Base-by-base conservation (phyloP, 495 filamentous ascomycete genomes). In the Coniosporium apollinis region DNA sequence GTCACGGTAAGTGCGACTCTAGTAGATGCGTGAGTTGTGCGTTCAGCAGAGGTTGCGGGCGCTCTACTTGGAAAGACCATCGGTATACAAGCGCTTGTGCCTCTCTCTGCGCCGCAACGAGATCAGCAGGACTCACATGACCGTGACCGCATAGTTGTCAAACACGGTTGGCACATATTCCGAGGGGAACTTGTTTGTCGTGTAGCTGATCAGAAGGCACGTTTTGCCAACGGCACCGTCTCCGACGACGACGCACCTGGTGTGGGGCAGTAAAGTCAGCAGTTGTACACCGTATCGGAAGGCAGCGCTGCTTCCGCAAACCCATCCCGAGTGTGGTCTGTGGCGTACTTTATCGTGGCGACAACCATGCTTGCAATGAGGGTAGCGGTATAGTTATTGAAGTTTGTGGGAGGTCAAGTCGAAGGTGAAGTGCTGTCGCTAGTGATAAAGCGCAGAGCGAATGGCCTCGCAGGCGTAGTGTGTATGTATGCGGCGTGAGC, bases 141-240 rank as follows among this genome's bases (percentile, higher is more conserved):
- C 86, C 29, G 89, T 97, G 52, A 97, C 89, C 13, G 89, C 89
- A 76, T 97, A 97, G 62, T 97, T 97, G 57, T 97, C 89, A 58
- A 97, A 97, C 21, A 97, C 89, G 15, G 89, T 97, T 16, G 89
- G 89, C 15, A 97, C 89, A 54, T 97, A 97, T 84, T 97, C 89
- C 43, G 85, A 94, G 7, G 89, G 89, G 62, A 97, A 97, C 48
- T 97, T 97, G 69, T 97, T 97, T 44, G 89, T 97, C 28, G 89
- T 97, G 63, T 97, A 97, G 48, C 82, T 91, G 64, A 97, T 97
- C 52, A 97, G 72, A 36, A 97, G 74, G 61, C 89, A 97, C 30
- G 89, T 97, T 69, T 97, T 97, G 48, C 89, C 89, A 40, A 97
- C 89, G 39, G 89, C 89, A 84, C 89, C 89, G 59, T 97, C 89